Conservation (phyloP, 1,139 yeast genomes). For the Geotrichum europaeum region DNA sequence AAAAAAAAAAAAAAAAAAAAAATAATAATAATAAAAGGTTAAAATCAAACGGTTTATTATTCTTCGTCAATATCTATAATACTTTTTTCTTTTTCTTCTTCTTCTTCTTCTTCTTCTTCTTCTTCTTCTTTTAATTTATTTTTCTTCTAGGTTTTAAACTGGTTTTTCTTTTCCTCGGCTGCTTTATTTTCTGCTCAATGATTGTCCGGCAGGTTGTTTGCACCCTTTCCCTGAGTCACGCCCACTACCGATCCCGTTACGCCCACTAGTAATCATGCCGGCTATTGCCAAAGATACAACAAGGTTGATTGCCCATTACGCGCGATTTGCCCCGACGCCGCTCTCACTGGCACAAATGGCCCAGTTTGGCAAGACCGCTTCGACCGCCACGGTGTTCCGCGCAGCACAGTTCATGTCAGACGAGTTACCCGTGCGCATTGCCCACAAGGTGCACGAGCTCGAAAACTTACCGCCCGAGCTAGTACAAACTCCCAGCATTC, state of each 20-base stretch:
- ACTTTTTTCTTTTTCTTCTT: no score
- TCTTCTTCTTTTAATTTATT: background rate
- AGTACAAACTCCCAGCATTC: conserved; percentile 64
- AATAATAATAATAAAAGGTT: background rate
- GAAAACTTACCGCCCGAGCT: conserved; percentile 75
- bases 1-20: background rate
- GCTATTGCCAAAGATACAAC: conserved; percentile 13
- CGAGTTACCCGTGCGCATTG: conserved; percentile 81
- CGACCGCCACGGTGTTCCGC: conserved; percentile 70
- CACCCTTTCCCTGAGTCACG: background rate
- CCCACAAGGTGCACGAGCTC: conserved; percentile 78
- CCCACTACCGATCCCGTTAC: background rate
- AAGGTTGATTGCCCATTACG: conserved; percentile 45
- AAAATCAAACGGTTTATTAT: background rate
- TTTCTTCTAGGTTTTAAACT: background rate
- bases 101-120: background rate
- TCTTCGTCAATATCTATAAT: background rate
- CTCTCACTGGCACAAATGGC: conserved; percentile 86
- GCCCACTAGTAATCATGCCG: background rate
- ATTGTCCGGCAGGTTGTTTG: background rate
- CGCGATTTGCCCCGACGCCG: conserved; percentile 75
- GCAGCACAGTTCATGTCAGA: conserved; percentile 83
- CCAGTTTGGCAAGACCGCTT: conserved; percentile 74
- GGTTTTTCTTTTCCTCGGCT: background rate
- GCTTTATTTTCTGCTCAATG: background rate